Percentiles rank a stretch among this genome's conserved stretches.
Conservation (phyloP, 495 filamentous ascomycete genomes). For the Darksidea phi region DNA sequence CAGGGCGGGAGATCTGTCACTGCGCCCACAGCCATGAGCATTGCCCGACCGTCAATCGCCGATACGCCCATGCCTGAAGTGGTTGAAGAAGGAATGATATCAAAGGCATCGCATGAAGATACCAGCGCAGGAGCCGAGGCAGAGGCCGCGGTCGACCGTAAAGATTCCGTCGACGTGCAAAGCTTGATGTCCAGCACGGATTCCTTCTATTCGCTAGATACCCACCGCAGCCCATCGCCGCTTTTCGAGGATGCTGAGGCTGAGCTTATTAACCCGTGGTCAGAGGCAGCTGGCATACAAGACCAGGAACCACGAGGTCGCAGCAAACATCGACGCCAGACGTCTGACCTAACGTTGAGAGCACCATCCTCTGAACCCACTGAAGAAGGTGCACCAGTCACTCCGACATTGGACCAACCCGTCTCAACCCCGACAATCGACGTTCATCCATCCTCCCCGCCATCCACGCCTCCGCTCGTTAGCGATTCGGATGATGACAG, state of each 20-base stretch:
- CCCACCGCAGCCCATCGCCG: constrained; percentile 51
- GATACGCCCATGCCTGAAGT: not conserved
- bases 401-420: constrained; percentile 3
- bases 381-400: not conserved
- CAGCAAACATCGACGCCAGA: constrained; percentile 40
- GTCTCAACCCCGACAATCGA: constrained; percentile 10
- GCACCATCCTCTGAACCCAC: constrained; percentile 20
- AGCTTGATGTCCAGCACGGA: constrained; percentile 58
- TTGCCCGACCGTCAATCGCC: not conserved
- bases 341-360: constrained; percentile 48
- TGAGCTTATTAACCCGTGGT: constrained; percentile 27
- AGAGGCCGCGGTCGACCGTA: not conserved
- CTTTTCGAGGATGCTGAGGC: constrained; percentile 43
- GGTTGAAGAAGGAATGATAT: not conserved
- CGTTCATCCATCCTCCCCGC: constrained; percentile 19
- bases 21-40: constrained; percentile 41
- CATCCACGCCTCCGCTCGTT: constrained; percentile 37
- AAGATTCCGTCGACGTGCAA: constrained; percentile 38
- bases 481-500: constrained; percentile 35
- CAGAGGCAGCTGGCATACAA: not conserved
- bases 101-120: too few relatives aligned
- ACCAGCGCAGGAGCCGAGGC: not conserved
- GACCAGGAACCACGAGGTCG: constrained; percentile 18
- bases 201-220: constrained; percentile 62
- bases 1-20: constrained; percentile 45